A percentile compares a stretch with the other conserved stretches of the same genome.
Conservation (phyloP, 352 stramenopile genomes). For the Phytophthora pseudosyringae region DNA sequence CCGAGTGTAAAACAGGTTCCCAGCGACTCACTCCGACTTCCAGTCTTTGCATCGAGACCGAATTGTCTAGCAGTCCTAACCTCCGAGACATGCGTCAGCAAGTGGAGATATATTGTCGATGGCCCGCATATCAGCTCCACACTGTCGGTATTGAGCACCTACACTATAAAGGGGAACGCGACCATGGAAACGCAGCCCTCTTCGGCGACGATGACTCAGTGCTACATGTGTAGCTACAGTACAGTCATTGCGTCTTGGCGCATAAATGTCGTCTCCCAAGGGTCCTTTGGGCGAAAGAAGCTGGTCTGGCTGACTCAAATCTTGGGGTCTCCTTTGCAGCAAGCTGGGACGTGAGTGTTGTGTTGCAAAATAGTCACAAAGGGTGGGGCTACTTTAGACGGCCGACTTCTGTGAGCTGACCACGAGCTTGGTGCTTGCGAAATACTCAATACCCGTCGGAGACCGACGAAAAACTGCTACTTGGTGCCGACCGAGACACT, state of each 20-base stretch:
- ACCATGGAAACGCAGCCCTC: slow-evolving; percentile 2
- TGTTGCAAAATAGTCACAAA: too few species aligned
- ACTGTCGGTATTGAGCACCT: neutral
- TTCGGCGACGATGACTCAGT: neutral
- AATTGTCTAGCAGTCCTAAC: neutral
- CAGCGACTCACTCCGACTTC: neutral
- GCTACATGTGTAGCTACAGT: neutral
- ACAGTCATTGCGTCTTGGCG: neutral
- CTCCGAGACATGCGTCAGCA: neutral
- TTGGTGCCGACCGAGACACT: too few species aligned
- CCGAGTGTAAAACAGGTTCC: neutral
- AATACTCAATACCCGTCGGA: too few species aligned
- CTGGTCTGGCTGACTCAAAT: neutral
- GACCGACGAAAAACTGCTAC: too few species aligned
- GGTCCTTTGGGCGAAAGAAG: neutral
- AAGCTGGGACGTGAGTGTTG: too few species aligned
- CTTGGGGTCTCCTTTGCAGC: neutral
- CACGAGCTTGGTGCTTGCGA: too few species aligned
- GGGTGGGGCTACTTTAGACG: too few species aligned
- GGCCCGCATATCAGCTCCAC: too few species aligned
- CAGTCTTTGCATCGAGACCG: neutral
- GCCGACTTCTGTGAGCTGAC: too few species aligned
- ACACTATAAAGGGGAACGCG: neutral
- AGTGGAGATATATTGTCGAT: neutral
- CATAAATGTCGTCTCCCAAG: neutral